Evolutionary conservation across 139 green algal genomes (phyloP).

Genomic region (Ettlia oleoabundans): DNA sequence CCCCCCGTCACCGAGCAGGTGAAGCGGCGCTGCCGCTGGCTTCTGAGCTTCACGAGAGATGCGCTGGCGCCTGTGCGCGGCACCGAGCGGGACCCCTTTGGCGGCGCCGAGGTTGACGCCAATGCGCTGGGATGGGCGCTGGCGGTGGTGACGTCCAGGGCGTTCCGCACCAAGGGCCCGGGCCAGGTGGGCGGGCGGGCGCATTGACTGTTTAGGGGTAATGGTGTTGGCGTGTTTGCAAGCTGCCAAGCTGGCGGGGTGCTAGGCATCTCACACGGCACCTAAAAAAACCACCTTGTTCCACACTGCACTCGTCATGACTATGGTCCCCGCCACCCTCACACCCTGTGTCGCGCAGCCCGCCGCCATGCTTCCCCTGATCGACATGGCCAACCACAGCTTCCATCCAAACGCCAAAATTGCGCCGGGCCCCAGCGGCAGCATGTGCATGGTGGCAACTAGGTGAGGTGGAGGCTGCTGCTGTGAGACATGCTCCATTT

Average conservation of each 20-base stretch:
- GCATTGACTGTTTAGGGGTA: too few species aligned
- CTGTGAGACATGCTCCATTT: background rate
- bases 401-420: constrained; percentile 67
- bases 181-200: constrained; percentile 41
- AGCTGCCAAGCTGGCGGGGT: too few species aligned
- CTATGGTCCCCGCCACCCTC: too few species aligned
- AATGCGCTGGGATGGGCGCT: constrained; percentile 82
- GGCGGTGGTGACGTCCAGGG: constrained; percentile 71
- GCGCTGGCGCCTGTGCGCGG: constrained; percentile 60
- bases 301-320: too few species aligned
- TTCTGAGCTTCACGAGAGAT: constrained; percentile 63
- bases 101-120: constrained; percentile 65
- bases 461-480: background rate
- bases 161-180: constrained; percentile 74
- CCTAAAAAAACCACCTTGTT: too few species aligned
- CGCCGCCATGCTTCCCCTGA: constrained; percentile 74
- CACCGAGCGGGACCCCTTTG: constrained; percentile 64
- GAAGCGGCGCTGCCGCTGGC: constrained; percentile 73
- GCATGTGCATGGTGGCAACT: constrained; percentile 24
- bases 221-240: background rate
- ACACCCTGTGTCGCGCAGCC: background rate
- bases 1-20: constrained; percentile 75
- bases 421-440: background rate
- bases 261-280: too few species aligned
- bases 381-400: constrained; percentile 88